Percentiles rank a stretch among this genome's conserved stretches.
Conservation (phyloP, 176 grass and related monocot species). For the Microstegium vimineum region DNA sequence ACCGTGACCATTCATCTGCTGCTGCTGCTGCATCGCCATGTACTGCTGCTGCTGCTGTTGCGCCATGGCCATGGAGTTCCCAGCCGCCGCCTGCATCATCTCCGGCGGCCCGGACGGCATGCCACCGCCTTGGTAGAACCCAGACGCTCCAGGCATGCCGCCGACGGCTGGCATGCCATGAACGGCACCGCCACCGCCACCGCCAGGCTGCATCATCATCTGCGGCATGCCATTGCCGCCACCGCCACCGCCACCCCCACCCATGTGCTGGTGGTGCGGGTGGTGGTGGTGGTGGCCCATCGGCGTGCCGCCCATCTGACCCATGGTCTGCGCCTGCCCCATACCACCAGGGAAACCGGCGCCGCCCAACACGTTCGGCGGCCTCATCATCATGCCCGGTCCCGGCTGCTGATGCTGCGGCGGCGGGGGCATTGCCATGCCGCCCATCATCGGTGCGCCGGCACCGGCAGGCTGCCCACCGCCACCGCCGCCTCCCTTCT, state of each 20-base stretch:
- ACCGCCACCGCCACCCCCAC: constrained; percentile 6
- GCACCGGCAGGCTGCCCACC: not conserved
- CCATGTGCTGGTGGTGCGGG: not conserved
- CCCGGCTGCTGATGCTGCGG: not conserved
- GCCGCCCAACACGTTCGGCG: constrained; percentile 40
- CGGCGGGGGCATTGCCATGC: constrained; percentile 20
- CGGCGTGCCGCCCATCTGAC: constrained; percentile 43
- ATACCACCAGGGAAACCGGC: constrained; percentile 33
- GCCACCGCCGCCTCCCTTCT: constrained; percentile 22
- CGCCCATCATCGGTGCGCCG: constrained; percentile 3
- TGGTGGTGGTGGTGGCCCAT: constrained; percentile 54
- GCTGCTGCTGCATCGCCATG: constrained; percentile 47
- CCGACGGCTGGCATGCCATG: constrained; percentile 38
- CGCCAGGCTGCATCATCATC: constrained; percentile 14
- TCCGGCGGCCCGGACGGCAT: constrained; percentile 27
- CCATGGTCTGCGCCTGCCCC: constrained; percentile 19
- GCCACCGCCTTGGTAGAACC: constrained; percentile 23
- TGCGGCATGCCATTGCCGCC: constrained; percentile 13
- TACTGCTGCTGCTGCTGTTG: constrained; percentile 49
- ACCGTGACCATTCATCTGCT: constrained; percentile 46
- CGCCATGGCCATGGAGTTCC: constrained; percentile 35
- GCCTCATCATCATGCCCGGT: constrained; percentile 34
- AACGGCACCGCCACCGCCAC: not conserved
- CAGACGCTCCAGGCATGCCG: constrained; percentile 2
- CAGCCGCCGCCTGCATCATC: constrained; percentile 46